These are phyloP conservation scores for Lachnellula arida DNA, from an alignment of 2,329 filamentous ascomycete genomes.

Conservation along the genomic window DNA sequence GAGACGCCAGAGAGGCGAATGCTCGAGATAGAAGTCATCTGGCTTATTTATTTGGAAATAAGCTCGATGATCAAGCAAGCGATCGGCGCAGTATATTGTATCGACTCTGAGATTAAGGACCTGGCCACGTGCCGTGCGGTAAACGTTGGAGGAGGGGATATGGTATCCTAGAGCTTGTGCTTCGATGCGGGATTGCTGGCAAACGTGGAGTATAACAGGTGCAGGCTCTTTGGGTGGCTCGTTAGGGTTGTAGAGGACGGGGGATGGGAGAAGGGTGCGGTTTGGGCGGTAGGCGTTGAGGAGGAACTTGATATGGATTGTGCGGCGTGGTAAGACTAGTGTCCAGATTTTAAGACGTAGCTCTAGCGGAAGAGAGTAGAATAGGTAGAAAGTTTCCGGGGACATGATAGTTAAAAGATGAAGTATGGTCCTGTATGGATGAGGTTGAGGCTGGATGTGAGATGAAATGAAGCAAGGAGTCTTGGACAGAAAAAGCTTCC, in stretches of 20 bases:
- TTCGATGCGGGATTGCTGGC: not conserved
- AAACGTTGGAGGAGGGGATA: not conserved
- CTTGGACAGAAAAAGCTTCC: no score
- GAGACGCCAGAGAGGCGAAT: not conserved
- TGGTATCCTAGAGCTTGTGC: not conserved
- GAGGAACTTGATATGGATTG: not conserved
- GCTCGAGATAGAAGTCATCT: not conserved
- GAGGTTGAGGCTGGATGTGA: not conserved
- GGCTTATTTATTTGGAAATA: not conserved
- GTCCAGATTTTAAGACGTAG: not conserved
- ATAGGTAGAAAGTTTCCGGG: not conserved
- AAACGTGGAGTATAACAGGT: not conserved
- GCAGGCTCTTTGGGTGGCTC: not conserved
- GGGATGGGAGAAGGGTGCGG: not conserved
- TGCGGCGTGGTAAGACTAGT: not conserved
- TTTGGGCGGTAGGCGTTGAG: not conserved
- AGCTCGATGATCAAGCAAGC: not conserved
- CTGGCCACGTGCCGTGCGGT: not conserved
- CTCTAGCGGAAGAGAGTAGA: not conserved
- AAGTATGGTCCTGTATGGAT: not conserved
- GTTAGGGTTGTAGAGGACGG: not conserved
- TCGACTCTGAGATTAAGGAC: not conserved
- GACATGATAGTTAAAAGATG: not conserved
- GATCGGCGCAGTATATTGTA: not conserved
- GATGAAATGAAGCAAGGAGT: not conserved